Evolutionary conservation across 2,329 filamentous ascomycete species (phyloP), one percentile per base, ranked within the genome.

Genomic region (Aquanectria penicillioides): DNA sequence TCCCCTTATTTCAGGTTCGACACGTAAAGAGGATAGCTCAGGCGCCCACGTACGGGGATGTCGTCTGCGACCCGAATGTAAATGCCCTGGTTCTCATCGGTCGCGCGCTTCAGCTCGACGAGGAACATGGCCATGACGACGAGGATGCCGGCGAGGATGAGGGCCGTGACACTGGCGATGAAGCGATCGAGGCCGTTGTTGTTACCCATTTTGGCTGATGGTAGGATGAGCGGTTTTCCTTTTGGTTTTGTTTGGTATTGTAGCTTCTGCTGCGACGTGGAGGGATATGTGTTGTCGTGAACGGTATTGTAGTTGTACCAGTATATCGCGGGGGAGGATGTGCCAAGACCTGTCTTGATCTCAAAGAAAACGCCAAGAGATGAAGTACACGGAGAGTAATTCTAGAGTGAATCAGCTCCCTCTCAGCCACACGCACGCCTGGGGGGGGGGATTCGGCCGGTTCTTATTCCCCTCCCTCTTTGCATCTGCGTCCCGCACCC

Each of bases 61-160:
- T 40, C 17, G 18, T 23, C 17, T 9, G 12, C 12, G 4, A 26
- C 40, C 31, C 56, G 43, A 6, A 62, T 28, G 13, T 56, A 47
- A 15, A 62, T 28, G 34, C 59, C 55, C 18, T 44, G 41, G 6
- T 44, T 31, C n/a, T 38, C 23, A 22, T 50, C 34, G 18, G 55
- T 54, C 34, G 62, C 33, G 23, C 43, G 50, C 51, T 62, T 62
- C 46, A 62, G 22, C 52, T 62, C 59, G 34, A 56, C 52, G 29
- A 62, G 59, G 38, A 62, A 23, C 47, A 64, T 49, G 47, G 59
- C 61, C 17, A 64, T 25, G 6, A 62, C 25, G 29, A 59, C 59
- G 29, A 59, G 26, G 25, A 62, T 47, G 23, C 59, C 55, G 10
- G 43, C 17, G 17, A 50, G 61, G 40, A 59, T 26, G 29, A 61